A percentile compares a stretch with the other conserved stretches of the same genome.
phyloP scores from a whole-genome alignment of 495 filamentous ascomycete species.

The Xylaria venustula region DNA sequence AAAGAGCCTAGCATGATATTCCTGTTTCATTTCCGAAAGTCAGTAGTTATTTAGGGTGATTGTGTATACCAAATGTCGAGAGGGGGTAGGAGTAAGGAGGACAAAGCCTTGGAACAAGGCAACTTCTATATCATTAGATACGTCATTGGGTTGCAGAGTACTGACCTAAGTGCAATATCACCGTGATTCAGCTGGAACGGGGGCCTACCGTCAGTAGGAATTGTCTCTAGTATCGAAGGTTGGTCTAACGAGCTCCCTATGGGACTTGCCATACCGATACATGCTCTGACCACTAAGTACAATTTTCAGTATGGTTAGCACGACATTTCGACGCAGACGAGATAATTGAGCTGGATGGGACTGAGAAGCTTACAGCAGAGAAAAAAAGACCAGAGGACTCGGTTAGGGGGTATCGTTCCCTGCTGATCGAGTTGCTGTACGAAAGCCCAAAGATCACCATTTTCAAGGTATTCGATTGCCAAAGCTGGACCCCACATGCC shows the following conservation, averaged over 20 bases:
- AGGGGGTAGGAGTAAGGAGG: too few relatives aligned
- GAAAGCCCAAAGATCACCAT: background rate
- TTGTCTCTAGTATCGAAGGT: background rate
- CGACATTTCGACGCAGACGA: background rate
- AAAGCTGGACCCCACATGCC: background rate
- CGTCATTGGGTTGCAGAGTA: too few relatives aligned
- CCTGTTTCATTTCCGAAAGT: background rate
- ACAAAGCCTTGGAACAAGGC: too few relatives aligned
- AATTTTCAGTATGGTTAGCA: background rate
- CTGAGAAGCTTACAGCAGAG: background rate
- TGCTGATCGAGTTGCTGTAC: background rate
- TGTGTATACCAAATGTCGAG: too few relatives aligned
- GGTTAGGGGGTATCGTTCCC: background rate
- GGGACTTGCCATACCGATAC: slow-evolving; percentile 6
- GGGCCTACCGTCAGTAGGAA: background rate
- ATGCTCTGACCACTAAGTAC: background rate
- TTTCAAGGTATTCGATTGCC: slow-evolving; percentile 3
- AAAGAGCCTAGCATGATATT: background rate
- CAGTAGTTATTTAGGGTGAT: too few relatives aligned
- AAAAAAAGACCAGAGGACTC: slow-evolving; percentile 1
- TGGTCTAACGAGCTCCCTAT: background rate
- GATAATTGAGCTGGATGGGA: background rate
- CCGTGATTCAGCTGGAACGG: background rate
- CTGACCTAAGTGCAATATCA: background rate
- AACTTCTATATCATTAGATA: too few relatives aligned